Base-by-base conservation (phyloP, 192 early-diverging fungal genomes). In the Podila horticola region DNA sequence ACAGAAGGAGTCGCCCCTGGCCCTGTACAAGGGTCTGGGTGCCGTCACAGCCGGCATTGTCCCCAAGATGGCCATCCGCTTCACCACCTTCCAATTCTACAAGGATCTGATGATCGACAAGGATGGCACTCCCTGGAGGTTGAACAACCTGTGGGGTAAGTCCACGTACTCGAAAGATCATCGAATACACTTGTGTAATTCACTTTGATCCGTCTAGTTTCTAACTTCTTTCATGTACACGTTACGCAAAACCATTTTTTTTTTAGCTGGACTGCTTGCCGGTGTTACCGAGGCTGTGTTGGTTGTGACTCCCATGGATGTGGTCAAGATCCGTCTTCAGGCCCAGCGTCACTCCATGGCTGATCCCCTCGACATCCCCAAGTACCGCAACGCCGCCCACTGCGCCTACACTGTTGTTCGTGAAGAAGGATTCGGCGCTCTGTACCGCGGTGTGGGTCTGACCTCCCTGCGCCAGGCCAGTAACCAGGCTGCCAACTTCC, bases 401-500 rank as follows among this genome's bases (percentile, higher is more conserved):
- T 94, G 94, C 58, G 94, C 94, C 45, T 96, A 92, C 66, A 95
- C 96, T 11, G 97, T 99, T 82, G 81, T 96, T 66, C 91, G 91
- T 73, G 97, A 97, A 72, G 97, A 99, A 72, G 97, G 97, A 19
- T 58, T 91, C 36, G 81, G 71, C 71, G 93, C 95, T 30, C 82
- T 99, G 24, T 99, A 98, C 88, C 97, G 96, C 85, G 97, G 97
- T 69, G 95, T 99, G 0, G 90, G 91, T 28, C 86, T 99, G 67
- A 99, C 97, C 3, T 96, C 95, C 19, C 84, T 97, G 34, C 92
- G 97, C 62, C 96, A 99, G 90, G 95, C 93, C 33, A 97, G 95
- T 62, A 99, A 99, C 90, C 97, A 99, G 85, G 97, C 96, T 63
- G 97, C 94, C 75, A 99, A 99, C 90, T 99, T 99, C 82, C 98